These are phyloP conservation scores for Sphaerulina populicola DNA, from an alignment of 2,329 filamentous ascomycete genomes.

Conservation along the genomic window DNA sequence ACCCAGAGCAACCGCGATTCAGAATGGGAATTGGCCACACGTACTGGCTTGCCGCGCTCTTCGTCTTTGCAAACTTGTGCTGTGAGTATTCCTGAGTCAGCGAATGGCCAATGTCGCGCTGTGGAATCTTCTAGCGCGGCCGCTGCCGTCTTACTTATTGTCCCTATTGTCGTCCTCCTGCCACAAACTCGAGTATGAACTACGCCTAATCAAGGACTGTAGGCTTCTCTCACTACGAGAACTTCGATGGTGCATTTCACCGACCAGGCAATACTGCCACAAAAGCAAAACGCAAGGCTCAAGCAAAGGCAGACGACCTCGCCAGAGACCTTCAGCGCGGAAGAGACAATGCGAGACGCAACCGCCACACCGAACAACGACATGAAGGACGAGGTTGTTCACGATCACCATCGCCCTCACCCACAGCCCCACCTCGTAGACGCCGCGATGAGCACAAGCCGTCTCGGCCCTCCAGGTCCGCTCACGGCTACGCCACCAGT, in stretches of 20 bases:
- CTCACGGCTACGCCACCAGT: background rate
- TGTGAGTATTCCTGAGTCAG: background rate
- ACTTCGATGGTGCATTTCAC: conserved; percentile 21
- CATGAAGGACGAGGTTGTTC: background rate
- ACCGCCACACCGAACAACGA: background rate
- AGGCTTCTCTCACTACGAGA: conserved; percentile 22
- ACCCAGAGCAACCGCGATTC: background rate
- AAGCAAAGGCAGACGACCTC: conserved; percentile 5
- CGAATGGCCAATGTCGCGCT: no score
- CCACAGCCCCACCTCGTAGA: background rate
- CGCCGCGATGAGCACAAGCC: background rate
- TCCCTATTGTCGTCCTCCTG: background rate
- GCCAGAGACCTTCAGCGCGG: conserved; percentile 1
- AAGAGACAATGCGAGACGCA: background rate
- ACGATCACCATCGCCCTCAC: background rate
- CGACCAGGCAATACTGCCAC: conserved; percentile 17
- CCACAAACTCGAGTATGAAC: background rate
- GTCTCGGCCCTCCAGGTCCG: background rate
- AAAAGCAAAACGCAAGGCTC: conserved; percentile 10
- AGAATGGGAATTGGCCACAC: background rate
- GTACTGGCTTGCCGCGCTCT: background rate
- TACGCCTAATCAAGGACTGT: background rate
- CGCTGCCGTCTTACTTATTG: background rate
- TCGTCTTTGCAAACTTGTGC: background rate
- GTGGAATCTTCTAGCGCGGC: no score